Evolutionary conservation across 495 filamentous ascomycete species (phyloP), one percentile per base, ranked within the genome.

Genomic region (Aspergillus avenaceus): DNA sequence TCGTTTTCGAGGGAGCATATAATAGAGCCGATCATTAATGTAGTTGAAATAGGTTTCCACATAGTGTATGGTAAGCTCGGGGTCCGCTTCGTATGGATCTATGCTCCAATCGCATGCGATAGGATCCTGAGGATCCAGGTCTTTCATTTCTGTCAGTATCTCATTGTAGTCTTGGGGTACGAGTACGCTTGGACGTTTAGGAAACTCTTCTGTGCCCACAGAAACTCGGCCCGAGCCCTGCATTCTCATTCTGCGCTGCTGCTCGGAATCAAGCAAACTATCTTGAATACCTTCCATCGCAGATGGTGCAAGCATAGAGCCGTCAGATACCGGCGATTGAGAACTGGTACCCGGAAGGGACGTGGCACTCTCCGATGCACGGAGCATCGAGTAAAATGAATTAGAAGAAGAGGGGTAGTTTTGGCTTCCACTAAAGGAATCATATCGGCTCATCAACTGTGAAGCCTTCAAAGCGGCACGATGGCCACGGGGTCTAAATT

Each of bases 11-110:
- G 84, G 82, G 54, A 86, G 81, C 55, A 85, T 73, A 53, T 70
- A 73, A 57, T 80, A 81, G 46, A 75, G 60, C 6, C 71, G 69
- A 42, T 73, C 70, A 42, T 83, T 81, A 21, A 80, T 59, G 45
- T 76, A 70, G 21, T 61, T 68, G 49, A 84, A 81, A 60, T 79
- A 84, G 13, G 73, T 59, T 41, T 81, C 75, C n/a, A 81, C 53
- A 23, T 83, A 71, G 50, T 82, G 70, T 8, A 66, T 49, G 5
- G 73, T 71, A 29, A 69, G 47, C 43, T 76, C 69, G 0, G 75
- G 74, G 43, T 82, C 72, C 21, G 60, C 63, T 24, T 75, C 75
- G 59, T 80, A 86, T 47, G 84, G 81, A 59, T 90, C 84, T 48
- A 76, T 66, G 50, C 82, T 76, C 85, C 82, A 86, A 47, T 79